These are phyloP conservation scores for Dissophora globulifera DNA, from an alignment of 192 early-diverging fungal species.

Conservation along the genomic window DNA sequence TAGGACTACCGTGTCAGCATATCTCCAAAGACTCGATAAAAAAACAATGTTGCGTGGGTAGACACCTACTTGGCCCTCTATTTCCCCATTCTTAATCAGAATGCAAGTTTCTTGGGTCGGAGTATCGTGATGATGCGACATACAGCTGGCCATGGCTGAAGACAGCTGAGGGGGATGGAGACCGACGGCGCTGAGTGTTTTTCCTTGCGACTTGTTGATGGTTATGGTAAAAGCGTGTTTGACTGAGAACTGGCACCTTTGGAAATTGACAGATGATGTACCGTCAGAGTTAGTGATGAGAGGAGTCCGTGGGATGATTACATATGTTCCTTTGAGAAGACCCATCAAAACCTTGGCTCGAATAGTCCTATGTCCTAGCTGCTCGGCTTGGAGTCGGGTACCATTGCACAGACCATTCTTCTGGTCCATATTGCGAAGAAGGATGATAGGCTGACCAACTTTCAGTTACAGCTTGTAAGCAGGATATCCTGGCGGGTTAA, in stretches of 20 bases:
- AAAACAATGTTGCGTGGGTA: constrained; percentile 12
- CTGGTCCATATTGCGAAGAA: constrained; percentile 27
- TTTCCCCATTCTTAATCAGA: neutral
- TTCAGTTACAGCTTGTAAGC: constrained; percentile 5
- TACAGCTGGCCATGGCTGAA: constrained; percentile 35
- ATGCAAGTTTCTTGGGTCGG: neutral
- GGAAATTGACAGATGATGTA: neutral
- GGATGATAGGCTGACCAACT: constrained; percentile 16
- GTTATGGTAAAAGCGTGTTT: constrained; percentile 29
- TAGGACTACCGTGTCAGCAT: no score
- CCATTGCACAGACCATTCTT: constrained; percentile 33
- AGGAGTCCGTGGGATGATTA: constrained; percentile 22
- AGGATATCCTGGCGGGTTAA: neutral
- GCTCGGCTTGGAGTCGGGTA: constrained; percentile 19
- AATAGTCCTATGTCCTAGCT: constrained; percentile 4
- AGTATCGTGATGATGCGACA: constrained; percentile 21
- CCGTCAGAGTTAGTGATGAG: constrained; percentile 1
- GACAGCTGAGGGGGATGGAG: constrained; percentile 9
- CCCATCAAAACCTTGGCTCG: constrained; percentile 20
- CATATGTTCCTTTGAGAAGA: neutral
- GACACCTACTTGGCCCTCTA: neutral
- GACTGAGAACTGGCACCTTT: constrained; percentile 20
- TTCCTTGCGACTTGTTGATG: constrained; percentile 21
- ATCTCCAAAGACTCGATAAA: no score
- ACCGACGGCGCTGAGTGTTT: constrained; percentile 11